Percentiles rank a stretch among this genome's conserved stretches.
Conservation (phyloP, 2,329 filamentous ascomycete genomes). For the Fusarium irregulare region DNA sequence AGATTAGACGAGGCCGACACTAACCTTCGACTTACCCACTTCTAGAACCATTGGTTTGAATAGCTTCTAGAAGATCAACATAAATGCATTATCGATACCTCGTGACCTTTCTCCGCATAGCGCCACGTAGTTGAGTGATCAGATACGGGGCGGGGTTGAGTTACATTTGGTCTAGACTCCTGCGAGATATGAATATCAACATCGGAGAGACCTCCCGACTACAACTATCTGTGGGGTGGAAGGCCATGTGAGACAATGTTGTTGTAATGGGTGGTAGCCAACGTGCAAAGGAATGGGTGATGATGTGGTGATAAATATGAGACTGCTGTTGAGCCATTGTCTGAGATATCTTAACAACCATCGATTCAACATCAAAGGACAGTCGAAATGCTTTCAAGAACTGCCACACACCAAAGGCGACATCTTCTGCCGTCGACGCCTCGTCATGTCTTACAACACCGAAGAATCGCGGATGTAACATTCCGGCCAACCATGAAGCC, state of each 20-base stretch:
- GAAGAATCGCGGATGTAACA: constrained; percentile 4
- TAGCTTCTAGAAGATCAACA: constrained; percentile 16
- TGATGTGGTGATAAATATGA: not conserved
- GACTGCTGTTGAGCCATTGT: too few species aligned
- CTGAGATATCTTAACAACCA: accelerated
- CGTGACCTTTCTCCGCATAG: constrained; percentile 29
- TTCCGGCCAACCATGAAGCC: constrained; percentile 18
- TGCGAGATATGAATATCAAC: constrained; percentile 12
- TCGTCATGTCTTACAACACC: not conserved
- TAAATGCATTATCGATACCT: constrained; percentile 21
- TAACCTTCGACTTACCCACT: constrained; percentile 7
- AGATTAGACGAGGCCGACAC: not conserved
- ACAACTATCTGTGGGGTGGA: not conserved
- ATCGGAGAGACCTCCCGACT: constrained; percentile 16
- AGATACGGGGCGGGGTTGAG: not conserved
- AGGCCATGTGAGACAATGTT: not conserved
- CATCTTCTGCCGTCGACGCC: not conserved
- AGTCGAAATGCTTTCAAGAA: constrained; percentile 11
- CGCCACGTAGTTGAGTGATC: constrained; percentile 7
- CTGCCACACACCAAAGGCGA: not conserved
- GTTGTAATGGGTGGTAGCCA: not conserved
- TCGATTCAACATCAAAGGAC: not conserved
- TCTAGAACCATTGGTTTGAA: not conserved
- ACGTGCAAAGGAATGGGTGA: not conserved
- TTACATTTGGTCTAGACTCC: not conserved